Evolutionary conservation across 345 rosid species (phyloP), one percentile per base, ranked within the genome.

Genomic region (Turritis glabra): DNA sequence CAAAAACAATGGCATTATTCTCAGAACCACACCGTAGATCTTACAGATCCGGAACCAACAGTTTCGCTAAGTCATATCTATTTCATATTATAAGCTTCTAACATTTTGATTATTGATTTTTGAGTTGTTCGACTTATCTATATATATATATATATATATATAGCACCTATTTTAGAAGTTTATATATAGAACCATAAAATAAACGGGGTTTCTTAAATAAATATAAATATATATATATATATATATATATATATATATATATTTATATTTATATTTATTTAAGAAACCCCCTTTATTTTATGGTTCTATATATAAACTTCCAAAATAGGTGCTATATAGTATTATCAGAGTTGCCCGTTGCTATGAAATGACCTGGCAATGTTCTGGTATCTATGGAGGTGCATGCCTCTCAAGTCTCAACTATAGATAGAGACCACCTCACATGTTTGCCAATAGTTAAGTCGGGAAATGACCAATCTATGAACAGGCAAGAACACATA

Each of bases 391-490:
- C n/a, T 51, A 22, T 18, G 23, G 61, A 62, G 23, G n/a, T 62
- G 62, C 67, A 54, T n/a, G n/a, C n/a, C n/a, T n/a, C n/a, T n/a
- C n/a, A n/a, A n/a, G n/a, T 62, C 61, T 62, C 69, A 38, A 48
- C 53, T 62, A 52, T 51, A 62, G 52, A 61, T 9, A 38, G 76
- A 62, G 62, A 63, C 62, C 54, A 62, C 44, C 44, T 40, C 70
- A 29, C 59, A 52, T 29, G 25, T 72, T 37, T 72, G 63, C 70
- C 22, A n/a, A 41, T 41, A 70, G 46, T 27, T 69, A 51, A 51
- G 40, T 53, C 9, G 7, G 37, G 53, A 63, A 63, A 30, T 29
- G 77, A 72, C 77, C 54, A 53, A 41, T 72, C 63, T 46, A 52
- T 52, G 63, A 41, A 29, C 18, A 50, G 17, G 35, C 54, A 15